phyloP scores from a whole-genome alignment of 495 filamentous ascomycete species.

The Filosporella fistucella region DNA sequence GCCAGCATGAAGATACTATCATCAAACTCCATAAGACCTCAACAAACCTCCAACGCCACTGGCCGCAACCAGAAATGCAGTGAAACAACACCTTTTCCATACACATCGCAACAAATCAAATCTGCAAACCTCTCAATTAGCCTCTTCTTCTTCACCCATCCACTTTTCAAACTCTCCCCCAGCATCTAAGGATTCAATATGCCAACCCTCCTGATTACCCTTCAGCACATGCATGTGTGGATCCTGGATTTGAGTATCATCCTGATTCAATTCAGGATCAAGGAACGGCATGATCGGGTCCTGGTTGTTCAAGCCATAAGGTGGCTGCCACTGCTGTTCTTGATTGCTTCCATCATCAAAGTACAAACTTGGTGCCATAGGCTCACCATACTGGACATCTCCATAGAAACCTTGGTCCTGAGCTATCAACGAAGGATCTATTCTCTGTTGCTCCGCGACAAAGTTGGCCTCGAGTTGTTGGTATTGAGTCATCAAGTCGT shows the following conservation, averaged over 20 bases:
- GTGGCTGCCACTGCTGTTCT: constrained; percentile 12
- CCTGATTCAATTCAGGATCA: constrained; percentile 11
- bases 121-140: no score
- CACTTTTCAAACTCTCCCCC: constrained; percentile 26
- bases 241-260: constrained; percentile 18
- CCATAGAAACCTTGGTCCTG: constrained; percentile 5
- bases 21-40: no score
- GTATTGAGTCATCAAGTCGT: constrained; percentile 19
- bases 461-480: constrained; percentile 2
- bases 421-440: constrained; percentile 20
- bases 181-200: constrained; percentile 25
- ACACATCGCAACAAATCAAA: neutral
- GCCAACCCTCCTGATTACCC: constrained; percentile 28
- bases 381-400: constrained; percentile 3
- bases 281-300: constrained; percentile 11
- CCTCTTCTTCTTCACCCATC: constrained; percentile 20
- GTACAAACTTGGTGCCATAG: constrained; percentile 8
- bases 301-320: constrained; percentile 1
- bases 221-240: constrained; percentile 30
- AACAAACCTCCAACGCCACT: constrained; percentile 11
- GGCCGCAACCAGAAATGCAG: constrained; percentile 4
- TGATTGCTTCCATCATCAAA: constrained; percentile 2
- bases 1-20: no score
- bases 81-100: neutral
- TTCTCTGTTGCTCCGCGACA: constrained; percentile 12